Base-by-base conservation (phyloP, 805 yeast species). In the Saccharomyces paradoxus region DNA sequence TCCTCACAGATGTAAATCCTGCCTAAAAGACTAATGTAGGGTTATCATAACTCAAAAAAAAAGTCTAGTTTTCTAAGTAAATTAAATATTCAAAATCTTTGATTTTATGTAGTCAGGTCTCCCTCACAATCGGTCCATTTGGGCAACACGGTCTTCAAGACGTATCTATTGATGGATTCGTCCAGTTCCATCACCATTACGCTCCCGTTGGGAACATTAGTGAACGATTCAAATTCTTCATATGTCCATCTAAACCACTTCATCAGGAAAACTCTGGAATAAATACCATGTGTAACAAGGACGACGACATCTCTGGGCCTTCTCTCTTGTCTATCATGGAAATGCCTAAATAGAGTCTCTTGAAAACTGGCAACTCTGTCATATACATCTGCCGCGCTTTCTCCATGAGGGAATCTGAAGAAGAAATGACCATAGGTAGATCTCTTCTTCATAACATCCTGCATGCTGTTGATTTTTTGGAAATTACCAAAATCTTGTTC, bases 401-500 rank as follows among this genome's bases (percentile, higher is more conserved):
- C 97, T 10, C 97, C 97, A 63, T 87, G 83, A 4, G 96, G 96
- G 30, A 91, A 91, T 53, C 97, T 72, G 68, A 87, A 91, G 69
- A 91, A 91, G 64, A 86, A 86, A 68, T 84, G 88, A 0, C 97
- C 97, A 71, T 91, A 91, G 57, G 82, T 81, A 0, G 96, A 91
- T 49, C 97, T 73, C 62, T 88, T 96, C 53, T 79, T 78, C 89
- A 96, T 86, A 32, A 89, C 85, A 60, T 77, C 75, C 60, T 84
- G 85, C 96, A 90, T 90, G 53, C 81, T 83, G 1, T 82, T 78
- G 0, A 84, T 79, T 53, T 86, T 82, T 72, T 90, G 97, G 70
- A 89, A 90, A 67, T 90, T 90, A 22, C 97, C 97, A 66, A 91
- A 91, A 69, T 91, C 97, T 70, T 91, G 97, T 66, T 91, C 97